Percentiles rank a stretch among this genome's conserved stretches.
phyloP scores from a whole-genome alignment of 768 basidiomycete species.

The Lactifluus hygrophoroides region DNA sequence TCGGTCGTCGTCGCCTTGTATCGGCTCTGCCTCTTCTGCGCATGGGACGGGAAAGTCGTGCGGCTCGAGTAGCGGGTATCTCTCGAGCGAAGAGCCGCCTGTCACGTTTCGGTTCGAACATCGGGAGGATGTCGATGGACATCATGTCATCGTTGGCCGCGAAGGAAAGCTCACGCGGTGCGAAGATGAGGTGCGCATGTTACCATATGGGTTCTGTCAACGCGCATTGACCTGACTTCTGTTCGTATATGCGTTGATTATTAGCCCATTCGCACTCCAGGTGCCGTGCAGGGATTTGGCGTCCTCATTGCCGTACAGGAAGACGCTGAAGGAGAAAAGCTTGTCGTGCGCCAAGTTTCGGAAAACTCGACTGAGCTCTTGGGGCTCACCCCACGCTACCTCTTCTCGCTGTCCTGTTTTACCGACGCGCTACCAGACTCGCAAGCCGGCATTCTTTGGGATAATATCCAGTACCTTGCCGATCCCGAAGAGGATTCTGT shows the following conservation, averaged over 20 bases:
- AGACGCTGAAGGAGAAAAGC: conserved; percentile 39
- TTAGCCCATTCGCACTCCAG: conserved; percentile 74
- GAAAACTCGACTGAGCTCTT: conserved; percentile 77
- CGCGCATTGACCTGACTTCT: background rate
- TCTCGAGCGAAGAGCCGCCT: conserved; percentile 28
- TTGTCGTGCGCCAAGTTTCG: conserved; percentile 69
- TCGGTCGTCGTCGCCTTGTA: background rate
- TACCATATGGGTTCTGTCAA: background rate
- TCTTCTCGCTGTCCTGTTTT: conserved; percentile 68
- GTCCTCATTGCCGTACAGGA: conserved; percentile 67
- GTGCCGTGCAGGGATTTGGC: conserved; percentile 78
- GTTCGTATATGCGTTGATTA: background rate
- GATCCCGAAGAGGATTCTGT: conserved; percentile 37
- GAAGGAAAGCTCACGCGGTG: conserved; percentile 59
- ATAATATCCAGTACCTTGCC: conserved; percentile 59
- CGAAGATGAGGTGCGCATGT: conserved; percentile 55
- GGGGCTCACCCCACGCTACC: conserved; percentile 59
- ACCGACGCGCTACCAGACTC: conserved; percentile 56
- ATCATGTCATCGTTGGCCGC: conserved; percentile 61
- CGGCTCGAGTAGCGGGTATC: conserved; percentile 15
- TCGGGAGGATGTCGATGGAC: conserved; percentile 51
- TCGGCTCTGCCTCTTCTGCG: background rate
- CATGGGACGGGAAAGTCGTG: background rate
- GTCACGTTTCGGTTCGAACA: conserved; percentile 62
- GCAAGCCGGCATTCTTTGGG: conserved; percentile 61